Percentiles rank a stretch among this genome's conserved stretches.
Evolutionary conservation across 148 eudicot genomes (phyloP).

Genomic region (Vaccinium vitisidaea): DNA sequence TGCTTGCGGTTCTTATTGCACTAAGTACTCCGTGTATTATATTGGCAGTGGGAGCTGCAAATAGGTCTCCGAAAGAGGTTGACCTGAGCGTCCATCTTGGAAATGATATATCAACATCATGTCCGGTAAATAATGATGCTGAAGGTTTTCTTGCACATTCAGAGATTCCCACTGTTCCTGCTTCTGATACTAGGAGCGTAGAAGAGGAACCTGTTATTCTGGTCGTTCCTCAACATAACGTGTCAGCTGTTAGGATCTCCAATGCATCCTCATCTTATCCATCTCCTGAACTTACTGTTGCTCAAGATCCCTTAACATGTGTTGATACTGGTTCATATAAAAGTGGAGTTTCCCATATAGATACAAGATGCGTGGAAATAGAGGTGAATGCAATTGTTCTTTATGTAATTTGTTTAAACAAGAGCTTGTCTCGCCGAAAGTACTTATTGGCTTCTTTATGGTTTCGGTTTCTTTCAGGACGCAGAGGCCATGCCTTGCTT

Average conservation of each 20-base stretch:
- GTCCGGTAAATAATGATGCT: constrained; percentile 19
- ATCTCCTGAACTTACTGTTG: constrained; percentile 16
- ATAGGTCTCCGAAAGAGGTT: not conserved
- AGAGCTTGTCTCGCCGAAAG: constrained; percentile 5
- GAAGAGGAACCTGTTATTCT: constrained; percentile 22
- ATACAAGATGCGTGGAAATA: constrained; percentile 19
- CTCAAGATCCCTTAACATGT: constrained; percentile 23
- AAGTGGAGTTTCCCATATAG: constrained; percentile 17
- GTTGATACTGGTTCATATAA: constrained; percentile 23
- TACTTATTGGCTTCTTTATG: not conserved
- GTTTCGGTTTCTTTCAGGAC: constrained; percentile 42
- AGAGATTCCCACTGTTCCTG: constrained; percentile 23
- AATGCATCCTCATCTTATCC: constrained; percentile 11
- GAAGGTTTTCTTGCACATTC: constrained; percentile 18
- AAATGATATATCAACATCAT: not conserved
- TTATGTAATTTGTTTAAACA: constrained; percentile 1
- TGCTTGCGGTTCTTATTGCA: not conserved
- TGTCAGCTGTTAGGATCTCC: constrained; percentile 21
- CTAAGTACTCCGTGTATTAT: constrained; percentile 3
- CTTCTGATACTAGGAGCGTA: constrained; percentile 22
- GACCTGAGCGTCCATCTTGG: not conserved
- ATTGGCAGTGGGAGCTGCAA: not conserved
- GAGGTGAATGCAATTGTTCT: constrained; percentile 21
- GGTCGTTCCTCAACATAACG: constrained; percentile 25
- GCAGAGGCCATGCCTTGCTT: constrained; percentile 38